Conservation (phyloP, 768 basidiomycete species). For the Holtermannia corniformis region DNA sequence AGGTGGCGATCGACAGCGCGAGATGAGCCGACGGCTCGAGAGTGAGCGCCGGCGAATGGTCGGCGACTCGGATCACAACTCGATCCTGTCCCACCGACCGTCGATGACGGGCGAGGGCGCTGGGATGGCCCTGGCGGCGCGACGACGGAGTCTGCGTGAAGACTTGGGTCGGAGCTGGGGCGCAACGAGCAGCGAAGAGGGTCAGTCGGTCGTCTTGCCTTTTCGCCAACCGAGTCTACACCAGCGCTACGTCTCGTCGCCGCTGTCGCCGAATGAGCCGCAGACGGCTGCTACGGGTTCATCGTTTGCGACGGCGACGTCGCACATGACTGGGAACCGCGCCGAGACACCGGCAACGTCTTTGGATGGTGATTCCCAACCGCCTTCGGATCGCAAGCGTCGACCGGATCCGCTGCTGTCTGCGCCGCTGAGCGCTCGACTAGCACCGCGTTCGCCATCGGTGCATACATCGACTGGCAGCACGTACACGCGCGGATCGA, state of each 20-base stretch:
- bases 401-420: neutral
- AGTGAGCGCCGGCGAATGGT: neutral
- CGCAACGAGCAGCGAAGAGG: conserved; percentile 9
- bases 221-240: neutral
- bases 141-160: neutral
- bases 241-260: conserved; percentile 20
- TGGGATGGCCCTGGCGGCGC: neutral
- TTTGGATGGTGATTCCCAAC: neutral
- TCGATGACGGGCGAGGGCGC: neutral
- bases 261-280: conserved; percentile 26
- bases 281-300: neutral
- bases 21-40: neutral
- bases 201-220: neutral
- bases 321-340: neutral
- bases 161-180: conserved; percentile 1
- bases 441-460: neutral
- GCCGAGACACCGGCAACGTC: neutral
- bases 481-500: neutral
- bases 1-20: neutral
- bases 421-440: neutral
- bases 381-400: neutral
- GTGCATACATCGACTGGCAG: too few relatives aligned
- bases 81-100: neutral
- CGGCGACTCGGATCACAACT: neutral
- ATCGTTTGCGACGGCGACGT: neutral